phyloP scores from a whole-genome alignment of 805 yeast species.

The Cyberlindnera saturnus region DNA sequence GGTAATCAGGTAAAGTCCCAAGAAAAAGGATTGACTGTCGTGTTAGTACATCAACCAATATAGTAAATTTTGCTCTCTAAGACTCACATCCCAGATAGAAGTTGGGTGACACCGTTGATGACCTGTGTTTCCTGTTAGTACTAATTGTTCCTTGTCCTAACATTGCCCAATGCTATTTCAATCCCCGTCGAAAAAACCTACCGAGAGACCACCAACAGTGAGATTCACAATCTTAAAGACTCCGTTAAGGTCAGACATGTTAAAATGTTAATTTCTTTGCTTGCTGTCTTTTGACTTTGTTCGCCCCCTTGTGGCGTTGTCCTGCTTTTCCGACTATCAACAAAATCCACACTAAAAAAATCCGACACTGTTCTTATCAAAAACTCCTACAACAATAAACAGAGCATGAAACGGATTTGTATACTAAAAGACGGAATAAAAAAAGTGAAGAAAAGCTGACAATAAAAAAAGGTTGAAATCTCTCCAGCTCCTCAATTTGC shows the following conservation, averaged over 20 bases:
- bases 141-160: no score
- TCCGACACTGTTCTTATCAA: background rate
- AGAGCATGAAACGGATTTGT: background rate
- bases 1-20: slow-evolving; percentile 51
- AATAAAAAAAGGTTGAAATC: background rate
- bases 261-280: background rate
- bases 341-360: no score
- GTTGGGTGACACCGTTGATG: slow-evolving; percentile 21
- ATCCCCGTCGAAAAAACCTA: slow-evolving; percentile 7
- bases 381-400: background rate
- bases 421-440: background rate
- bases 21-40: slow-evolving; percentile 34
- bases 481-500: background rate
- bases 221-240: slow-evolving; percentile 40
- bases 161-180: no score
- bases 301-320: no score
- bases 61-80: background rate
- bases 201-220: slow-evolving; percentile 38
- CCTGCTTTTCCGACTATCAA: no score
- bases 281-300: background rate
- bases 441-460: background rate
- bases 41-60: slow-evolving; percentile 12
- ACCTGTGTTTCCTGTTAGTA: slow-evolving; percentile 5
- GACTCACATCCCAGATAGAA: slow-evolving; percentile 36
- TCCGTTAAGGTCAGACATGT: slow-evolving; percentile 22